Percentiles rank a stretch among this genome's conserved stretches.
Evolutionary conservation across 202 grass and related monocot species (phyloP).

Genomic region (Hordeum pubiflorum): DNA sequence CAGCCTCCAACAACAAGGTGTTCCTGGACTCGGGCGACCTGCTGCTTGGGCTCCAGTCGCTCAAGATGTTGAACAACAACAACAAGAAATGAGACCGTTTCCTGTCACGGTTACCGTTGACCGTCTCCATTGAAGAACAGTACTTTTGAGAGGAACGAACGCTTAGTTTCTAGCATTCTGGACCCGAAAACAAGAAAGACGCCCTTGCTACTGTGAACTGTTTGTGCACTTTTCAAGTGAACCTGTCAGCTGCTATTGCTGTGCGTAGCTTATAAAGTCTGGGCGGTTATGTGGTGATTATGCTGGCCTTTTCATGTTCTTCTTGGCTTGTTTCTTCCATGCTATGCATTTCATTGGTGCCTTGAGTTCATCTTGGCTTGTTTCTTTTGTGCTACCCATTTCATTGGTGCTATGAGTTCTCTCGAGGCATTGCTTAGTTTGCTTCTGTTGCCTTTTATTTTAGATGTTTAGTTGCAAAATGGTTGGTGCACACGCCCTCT

Average conservation of each 20-base stretch:
- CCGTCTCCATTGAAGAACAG: not conserved
- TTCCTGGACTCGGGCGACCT: slow-evolving; percentile 78
- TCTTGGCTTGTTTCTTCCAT: too few species aligned
- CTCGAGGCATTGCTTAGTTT: too few species aligned
- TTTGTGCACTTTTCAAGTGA: not conserved
- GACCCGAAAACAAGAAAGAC: not conserved
- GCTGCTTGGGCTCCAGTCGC: slow-evolving; percentile 69
- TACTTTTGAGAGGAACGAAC: slow-evolving; percentile 11
- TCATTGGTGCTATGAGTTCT: too few species aligned
- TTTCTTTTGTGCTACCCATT: too few species aligned
- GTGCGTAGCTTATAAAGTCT: not conserved
- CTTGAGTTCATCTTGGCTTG: too few species aligned
- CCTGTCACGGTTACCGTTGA: not conserved
- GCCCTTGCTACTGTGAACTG: not conserved
- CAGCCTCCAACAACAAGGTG: slow-evolving; percentile 70
- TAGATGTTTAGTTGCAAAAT: too few species aligned
- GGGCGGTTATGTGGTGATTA: not conserved
- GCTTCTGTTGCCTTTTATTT: too few species aligned
- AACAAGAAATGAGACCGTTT: slow-evolving; percentile 39
- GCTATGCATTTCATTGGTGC: too few species aligned
- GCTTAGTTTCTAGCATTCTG: not conserved
- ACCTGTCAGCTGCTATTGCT: not conserved
- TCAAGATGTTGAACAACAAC: slow-evolving; percentile 35
- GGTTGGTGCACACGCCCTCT: too few species aligned
- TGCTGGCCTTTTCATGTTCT: not conserved